Conservation (phyloP, 306 rosid species). For the Quercus robur region DNA sequence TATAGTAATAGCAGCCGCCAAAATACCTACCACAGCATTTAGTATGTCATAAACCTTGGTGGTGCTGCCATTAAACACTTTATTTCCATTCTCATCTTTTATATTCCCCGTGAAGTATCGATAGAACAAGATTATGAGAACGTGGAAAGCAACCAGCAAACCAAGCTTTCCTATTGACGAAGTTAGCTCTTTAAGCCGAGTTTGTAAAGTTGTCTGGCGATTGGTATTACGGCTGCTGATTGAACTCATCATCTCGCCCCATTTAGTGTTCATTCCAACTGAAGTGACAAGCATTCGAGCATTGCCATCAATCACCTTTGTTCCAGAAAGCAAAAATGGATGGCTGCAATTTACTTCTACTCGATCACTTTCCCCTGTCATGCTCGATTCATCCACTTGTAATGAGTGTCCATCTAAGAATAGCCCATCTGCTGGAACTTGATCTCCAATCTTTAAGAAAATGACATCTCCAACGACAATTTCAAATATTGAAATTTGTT, state of each 20-base stretch:
- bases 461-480: conserved; percentile 35
- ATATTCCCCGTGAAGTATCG: conserved; percentile 16
- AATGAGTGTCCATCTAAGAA: conserved; percentile 20
- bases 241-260: background rate
- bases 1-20: conserved; percentile 22
- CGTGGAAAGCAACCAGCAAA: conserved; percentile 10
- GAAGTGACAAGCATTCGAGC: conserved; percentile 27
- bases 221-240: conserved; percentile 4
- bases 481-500: conserved; percentile 12
- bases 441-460: conserved; percentile 26
- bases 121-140: background rate
- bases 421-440: conserved; percentile 35
- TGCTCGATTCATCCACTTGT: conserved; percentile 16
- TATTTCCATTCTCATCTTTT: conserved; percentile 14
- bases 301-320: conserved; percentile 26
- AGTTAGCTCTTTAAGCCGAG: conserved; percentile 12
- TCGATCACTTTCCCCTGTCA: conserved; percentile 27
- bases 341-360: conserved; percentile 6
- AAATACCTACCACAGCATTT: conserved; percentile 5
- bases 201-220: conserved; percentile 16
- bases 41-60: conserved; percentile 3
- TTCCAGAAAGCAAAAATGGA: conserved; percentile 30
- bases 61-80: conserved; percentile 1
- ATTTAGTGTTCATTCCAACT: conserved; percentile 26
- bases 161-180: conserved; percentile 12